Base-by-base conservation (phyloP, 768 basidiomycete genomes). In the Kwoniella mangroviensis region DNA sequence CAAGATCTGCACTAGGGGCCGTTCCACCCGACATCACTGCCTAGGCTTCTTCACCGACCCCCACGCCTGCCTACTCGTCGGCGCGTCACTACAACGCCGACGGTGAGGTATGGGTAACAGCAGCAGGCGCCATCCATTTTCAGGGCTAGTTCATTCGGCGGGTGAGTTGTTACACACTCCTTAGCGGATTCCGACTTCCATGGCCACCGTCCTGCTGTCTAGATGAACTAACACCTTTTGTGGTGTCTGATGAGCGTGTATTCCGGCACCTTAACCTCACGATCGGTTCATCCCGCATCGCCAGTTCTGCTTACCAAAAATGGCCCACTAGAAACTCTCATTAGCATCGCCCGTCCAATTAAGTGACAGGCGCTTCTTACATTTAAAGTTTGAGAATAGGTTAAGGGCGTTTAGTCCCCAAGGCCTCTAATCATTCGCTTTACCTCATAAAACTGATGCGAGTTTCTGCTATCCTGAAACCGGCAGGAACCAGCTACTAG, bases 401-500 rank as follows among this genome's bases (percentile, higher is more conserved):
- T 90, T 89, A 89, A 91, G 90, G 89, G 89, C 88, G 89, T 90
- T 90, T 88, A 89, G 87, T 88, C 90, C 90, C 87, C 89, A 90
- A 90, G 89, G 89, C 89, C 89, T 89, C 90, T 91, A 91, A 90
- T 91, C 90, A 91, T 91, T 91, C 89, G 89, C 78, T 81, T 81
- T 80, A 84, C 85, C 86, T 85, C 86, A 86, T 85, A 86, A 85
- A 84, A 77, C 85, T 84, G 86, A 86, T 85, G 84, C 81, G 86
- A 87, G 87, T 85, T 86, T 87, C 87, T 87, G 87, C 87, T 88
- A 87, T 88, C 87, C 87, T 88, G 86, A 87, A 89, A 53, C 90
- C 89, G 89, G 89, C 88, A 89, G 90, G 90, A 91, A 91, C 90
- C 90, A 91, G 90, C 90, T 90, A 91, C 90, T 91, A 90, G 87